Conservation (phyloP, 1,284 basidiomycete species). For the Moesziomyces antarcticus region DNA sequence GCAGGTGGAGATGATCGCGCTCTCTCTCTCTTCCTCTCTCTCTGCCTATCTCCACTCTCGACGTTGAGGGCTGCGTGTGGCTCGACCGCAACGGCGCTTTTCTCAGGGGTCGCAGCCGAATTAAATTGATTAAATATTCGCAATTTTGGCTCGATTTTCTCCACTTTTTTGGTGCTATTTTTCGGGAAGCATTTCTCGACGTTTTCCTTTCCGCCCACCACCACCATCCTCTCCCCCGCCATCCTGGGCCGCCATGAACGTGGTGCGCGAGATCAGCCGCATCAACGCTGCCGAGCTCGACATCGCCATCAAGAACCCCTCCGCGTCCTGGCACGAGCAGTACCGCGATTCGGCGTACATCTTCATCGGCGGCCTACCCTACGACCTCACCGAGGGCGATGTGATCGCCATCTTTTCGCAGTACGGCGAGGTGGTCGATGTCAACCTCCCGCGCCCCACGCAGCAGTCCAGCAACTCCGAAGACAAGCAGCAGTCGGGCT, state of each 20-base stretch:
- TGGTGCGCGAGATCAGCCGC: constrained; percentile 86
- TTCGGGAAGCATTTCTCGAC: background rate
- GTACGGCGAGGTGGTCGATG: constrained; percentile 93
- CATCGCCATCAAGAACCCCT: constrained; percentile 76
- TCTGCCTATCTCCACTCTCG: background rate
- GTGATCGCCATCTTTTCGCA: constrained; percentile 98
- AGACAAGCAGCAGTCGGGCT: background rate
- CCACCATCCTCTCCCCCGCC: constrained; percentile 1
- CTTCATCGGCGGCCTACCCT: constrained; percentile 76
- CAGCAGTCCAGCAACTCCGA: constrained; percentile 3
- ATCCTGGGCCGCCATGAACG: constrained; percentile 23
- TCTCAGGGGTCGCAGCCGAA: constrained; percentile 7
- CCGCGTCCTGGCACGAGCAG: constrained; percentile 93
- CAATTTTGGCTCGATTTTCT: constrained; percentile 3
- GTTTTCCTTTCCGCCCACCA: too few relatives aligned
- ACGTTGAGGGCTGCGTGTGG: background rate
- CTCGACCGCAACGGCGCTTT: constrained; percentile 9
- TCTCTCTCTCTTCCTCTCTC: background rate
- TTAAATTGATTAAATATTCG: too few relatives aligned
- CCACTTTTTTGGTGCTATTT: constrained; percentile 2
- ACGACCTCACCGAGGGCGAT: constrained; percentile 88
- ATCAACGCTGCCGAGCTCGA: constrained; percentile 94
- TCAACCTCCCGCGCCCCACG: constrained; percentile 79
- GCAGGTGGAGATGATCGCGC: background rate
- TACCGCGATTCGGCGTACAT: constrained; percentile 97